Base-by-base conservation (phyloP, 352 stramenopile genomes). In the Phytophthora syringae region DNA sequence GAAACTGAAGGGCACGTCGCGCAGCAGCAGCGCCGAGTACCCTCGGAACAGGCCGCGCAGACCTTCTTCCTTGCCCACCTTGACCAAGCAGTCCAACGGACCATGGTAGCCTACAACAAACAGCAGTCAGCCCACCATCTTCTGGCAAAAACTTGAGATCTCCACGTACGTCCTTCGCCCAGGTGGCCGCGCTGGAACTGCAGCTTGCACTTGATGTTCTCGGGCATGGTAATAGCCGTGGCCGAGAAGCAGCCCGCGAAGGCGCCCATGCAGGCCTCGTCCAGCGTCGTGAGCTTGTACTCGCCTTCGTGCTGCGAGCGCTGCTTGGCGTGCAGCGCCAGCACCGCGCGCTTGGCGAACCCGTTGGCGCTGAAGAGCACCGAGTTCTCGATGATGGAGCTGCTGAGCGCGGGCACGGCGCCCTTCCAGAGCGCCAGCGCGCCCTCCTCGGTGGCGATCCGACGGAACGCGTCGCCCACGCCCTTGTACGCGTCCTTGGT, bases 1-100 rank as follows among this genome's bases (percentile, higher is more conserved):
- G 60, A 96, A 95, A 67, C 92, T 96, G 73, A 97, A 97, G 22
- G 90, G 90, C 24, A 97, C 86, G 59, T 97, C 90, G 20, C 90
- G 88, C 62, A 94, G 70, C 43, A 97, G 70, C 69, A 95, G 49
- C 12, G 90, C 84, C 36, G 80, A 88, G 64, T 95, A 91, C n/a
- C 90, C 90, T 48, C 82, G 73, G 52, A 92, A 95, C 21, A 95
- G 73, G 0, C 86, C 89, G 3, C 40, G 59, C 16, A 91, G 53
- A 28, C 88, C 89, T 36, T 93, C 77, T 36, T 84, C 67, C 25
- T 78, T 78, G 11, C 75, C 68, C 16, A 95, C 80, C 52, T 92
- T 89, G 16, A 75, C 45, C 56, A 93, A 60, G 47, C 84, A 95
- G 63, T 92, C 82, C 56, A 74, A 64, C 18, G 86, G 82, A 7